phyloP scores from a whole-genome alignment of 495 filamentous ascomycete species.

The Tuber microsphaerosporum region DNA sequence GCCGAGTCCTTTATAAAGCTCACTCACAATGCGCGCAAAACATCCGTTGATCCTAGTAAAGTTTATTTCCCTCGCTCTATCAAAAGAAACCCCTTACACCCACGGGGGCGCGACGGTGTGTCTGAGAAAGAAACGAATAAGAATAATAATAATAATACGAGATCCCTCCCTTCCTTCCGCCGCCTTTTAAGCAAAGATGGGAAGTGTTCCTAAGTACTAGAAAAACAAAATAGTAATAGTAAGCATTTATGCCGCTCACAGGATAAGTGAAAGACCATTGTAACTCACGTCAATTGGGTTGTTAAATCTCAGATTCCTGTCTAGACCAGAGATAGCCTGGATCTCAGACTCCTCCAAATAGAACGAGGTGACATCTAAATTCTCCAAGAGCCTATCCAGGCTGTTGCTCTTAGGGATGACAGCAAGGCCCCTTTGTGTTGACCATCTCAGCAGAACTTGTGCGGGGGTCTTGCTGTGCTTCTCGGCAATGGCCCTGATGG shows the following conservation, averaged over 20 bases:
- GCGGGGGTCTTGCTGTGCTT: conserved; percentile 70
- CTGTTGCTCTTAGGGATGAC: conserved; percentile 87
- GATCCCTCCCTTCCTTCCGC: background rate
- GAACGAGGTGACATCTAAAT: conserved; percentile 43
- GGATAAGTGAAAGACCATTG: background rate
- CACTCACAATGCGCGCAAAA: background rate
- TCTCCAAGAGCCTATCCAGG: conserved; percentile 53
- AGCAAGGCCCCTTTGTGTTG: conserved; percentile 84
- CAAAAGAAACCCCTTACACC: background rate
- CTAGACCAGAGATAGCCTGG: conserved; percentile 43
- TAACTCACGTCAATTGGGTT: conserved; percentile 45
- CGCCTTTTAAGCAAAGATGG: conserved; percentile 45
- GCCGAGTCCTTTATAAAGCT: background rate
- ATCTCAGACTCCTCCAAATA: conserved; percentile 44
- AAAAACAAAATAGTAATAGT: conserved; percentile 11
- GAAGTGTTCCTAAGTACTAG: conserved; percentile 44
- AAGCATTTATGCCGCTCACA: conserved; percentile 1
- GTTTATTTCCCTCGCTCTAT: background rate
- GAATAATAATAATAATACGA: background rate
- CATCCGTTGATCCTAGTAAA: background rate
- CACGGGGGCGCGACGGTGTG: background rate
- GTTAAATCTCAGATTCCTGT: conserved; percentile 48
- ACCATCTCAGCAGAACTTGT: conserved; percentile 85
- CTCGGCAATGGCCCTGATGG: conserved; percentile 58
- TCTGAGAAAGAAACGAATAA: background rate